Base-by-base conservation (phyloP, 2,329 filamentous ascomycete genomes). In the Bipolaris cookei region DNA sequence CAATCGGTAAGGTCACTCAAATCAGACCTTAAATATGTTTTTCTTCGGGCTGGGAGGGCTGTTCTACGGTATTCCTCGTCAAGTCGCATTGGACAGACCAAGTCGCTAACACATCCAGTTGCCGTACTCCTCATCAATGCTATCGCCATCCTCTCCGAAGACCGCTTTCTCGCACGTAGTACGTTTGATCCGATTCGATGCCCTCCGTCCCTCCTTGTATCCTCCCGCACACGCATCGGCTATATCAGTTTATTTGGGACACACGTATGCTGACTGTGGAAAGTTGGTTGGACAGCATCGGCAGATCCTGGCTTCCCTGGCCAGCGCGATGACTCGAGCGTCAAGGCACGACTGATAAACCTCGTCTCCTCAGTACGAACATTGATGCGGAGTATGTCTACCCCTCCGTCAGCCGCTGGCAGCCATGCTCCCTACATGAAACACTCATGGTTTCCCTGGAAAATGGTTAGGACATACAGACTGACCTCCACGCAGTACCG, bases 111-210 rank as follows among this genome's bases (percentile, higher is more conserved):
- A 59, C 37, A 54, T 37, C 11, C 71, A 92, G 90, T 94, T 66
- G 85, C 87, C 67, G 83, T 96, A 75, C 91, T 98, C 72, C 86
- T 98, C 75, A 88, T 95, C 79, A 99, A 99, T 79, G 91, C 92
- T 65, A 89, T 98, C 74, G 92, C 93, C 63, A 88, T 97, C 73
- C 89, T 98, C 64, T 96, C 92, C 69, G 93, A 97, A 86, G 92
- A 97, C 80, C 90, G 92, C 61, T 97, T 97, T 78, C 90, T 97
- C 65, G 90, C 89, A 55, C 87, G 91, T 78, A 92, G 80, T 89
- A 87, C 65, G 83, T 78, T 59, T 28, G 16, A 11, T 23, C n/a
- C 11, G 23, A 14, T 42, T 30, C 13, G 25, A 35, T 10, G 7
- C 30, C 10, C 8, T 6, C 10, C 14, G 1, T 8, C 16, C 23